Base-by-base conservation (phyloP, 139 green algal species). In the Pedinophyceae sp. region DNA sequence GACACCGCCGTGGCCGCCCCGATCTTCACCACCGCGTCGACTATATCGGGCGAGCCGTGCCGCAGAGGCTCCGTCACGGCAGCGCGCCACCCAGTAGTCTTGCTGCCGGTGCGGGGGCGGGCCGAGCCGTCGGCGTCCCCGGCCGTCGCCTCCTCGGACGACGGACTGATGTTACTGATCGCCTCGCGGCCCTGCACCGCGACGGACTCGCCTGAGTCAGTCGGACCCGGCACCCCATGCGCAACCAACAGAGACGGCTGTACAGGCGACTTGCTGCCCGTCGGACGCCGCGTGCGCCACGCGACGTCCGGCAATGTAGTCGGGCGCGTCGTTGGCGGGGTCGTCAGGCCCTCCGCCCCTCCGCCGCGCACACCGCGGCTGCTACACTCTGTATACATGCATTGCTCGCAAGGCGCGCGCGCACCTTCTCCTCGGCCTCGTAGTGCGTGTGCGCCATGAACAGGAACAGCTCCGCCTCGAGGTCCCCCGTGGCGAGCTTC, bases 381-480 rank as follows among this genome's bases (percentile, higher is more conserved):
- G 72, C 55, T 29, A 40, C 34, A n/a, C n/a, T n/a, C n/a, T n/a
- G n/a, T n/a, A n/a, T n/a, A n/a, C n/a, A n/a, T n/a, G n/a, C n/a
- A n/a, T n/a, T n/a, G n/a, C n/a, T n/a, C 4, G 40, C 34, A 19
- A 20, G 7, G 2, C 47, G 56, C 18, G 57, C 59, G 47, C 57
- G 38, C 4, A 66, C 64, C 1, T 58, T 58, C 1, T 56, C 54
- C 27, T 70, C 49, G 19, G 30, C 54, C 2, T 61, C 54, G 1
- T 30, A 24, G 34, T 80, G 64, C 16, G 75, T 52, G 18, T 76
- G 25, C 38, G 93, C 55, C 15, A 92, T 30, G 60, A 86, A 69
- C 55, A 93, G 59, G 57, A 91, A 88, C 6, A 94, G 72, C 57
- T 94, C 85, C 1, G 76, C 66, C 52, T 94, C 85, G 27, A 94